A percentile compares a stretch with the other conserved stretches of the same genome.
These are phyloP conservation scores for Auricularia sp. DNA, from an alignment of 768 basidiomycete species.

Conservation along the genomic window DNA sequence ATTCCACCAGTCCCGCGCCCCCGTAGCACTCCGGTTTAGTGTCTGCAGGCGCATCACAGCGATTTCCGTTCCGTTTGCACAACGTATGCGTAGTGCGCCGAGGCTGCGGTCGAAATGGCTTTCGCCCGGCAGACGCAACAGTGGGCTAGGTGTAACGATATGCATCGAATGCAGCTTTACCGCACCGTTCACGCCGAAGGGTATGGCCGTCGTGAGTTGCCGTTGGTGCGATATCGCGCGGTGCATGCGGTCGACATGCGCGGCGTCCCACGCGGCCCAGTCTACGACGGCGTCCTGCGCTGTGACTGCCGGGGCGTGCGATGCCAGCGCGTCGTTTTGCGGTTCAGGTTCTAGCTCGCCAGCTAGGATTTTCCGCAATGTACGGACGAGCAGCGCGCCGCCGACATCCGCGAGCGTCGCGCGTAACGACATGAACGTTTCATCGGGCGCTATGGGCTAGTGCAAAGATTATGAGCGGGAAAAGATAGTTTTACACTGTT, in stretches of 20 bases:
- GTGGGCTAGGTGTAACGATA: constrained; percentile 1
- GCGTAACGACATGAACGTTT: constrained; percentile 46
- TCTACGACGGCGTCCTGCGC: constrained; percentile 41
- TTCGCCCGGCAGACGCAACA: constrained; percentile 26
- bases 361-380: constrained; percentile 50
- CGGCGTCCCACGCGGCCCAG: constrained; percentile 48
- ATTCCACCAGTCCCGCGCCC: constrained; percentile 71
- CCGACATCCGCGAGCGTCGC: constrained; percentile 51
- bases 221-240: constrained; percentile 60
- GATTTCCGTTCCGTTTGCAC: constrained; percentile 42
- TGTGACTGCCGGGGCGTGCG: constrained; percentile 52
- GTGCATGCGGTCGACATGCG: constrained; percentile 41
- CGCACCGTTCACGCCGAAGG: background rate
- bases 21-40: constrained; percentile 44
- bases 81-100: constrained; percentile 40
- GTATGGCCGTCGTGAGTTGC: background rate
- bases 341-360: constrained; percentile 39
- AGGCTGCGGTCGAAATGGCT: constrained; percentile 32
- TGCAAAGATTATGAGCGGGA: background rate
- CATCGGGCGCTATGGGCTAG: constrained; percentile 43
- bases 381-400: constrained; percentile 59
- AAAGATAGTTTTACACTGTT: background rate
- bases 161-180: background rate
- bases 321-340: constrained; percentile 34
- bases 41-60: constrained; percentile 49